These are phyloP conservation scores for Henningerozyma blattae DNA, from an alignment of 805 yeast species.

Conservation along the genomic window DNA sequence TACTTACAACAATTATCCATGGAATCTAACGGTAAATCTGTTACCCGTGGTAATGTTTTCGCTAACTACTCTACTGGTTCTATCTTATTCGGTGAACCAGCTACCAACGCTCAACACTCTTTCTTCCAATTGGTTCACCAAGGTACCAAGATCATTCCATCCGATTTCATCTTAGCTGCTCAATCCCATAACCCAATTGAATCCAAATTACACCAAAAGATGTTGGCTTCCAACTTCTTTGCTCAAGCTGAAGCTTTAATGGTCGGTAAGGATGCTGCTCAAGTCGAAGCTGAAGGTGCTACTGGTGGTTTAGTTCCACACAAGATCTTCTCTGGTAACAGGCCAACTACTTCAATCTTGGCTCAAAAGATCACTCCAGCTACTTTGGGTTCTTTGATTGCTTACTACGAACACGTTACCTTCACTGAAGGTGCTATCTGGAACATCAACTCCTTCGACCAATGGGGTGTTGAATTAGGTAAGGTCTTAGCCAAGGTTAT, in stretches of 20 bases:
- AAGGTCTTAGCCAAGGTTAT: constrained; percentile 94
- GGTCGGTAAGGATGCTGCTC: constrained; percentile 83
- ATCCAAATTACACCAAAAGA: constrained; percentile 84
- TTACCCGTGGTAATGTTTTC: constrained; percentile 82
- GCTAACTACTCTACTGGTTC: constrained; percentile 94
- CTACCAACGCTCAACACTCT: constrained; percentile 97
- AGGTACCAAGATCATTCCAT: constrained; percentile 94
- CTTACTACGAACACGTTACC: constrained; percentile 94
- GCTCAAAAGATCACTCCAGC: constrained; percentile 96
- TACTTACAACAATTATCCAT: constrained; percentile 95
- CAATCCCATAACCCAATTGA: constrained; percentile 96
- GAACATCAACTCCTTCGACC: constrained; percentile 99
- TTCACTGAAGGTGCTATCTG: constrained; percentile 98
- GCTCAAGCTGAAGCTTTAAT: constrained; percentile 97
- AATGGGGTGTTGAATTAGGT: constrained; percentile 99
- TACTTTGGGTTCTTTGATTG: constrained; percentile 88
- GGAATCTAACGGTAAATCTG: constrained; percentile 99
- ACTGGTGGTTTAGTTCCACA: constrained; percentile 82
- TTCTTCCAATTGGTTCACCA: constrained; percentile 99
- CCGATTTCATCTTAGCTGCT: constrained; percentile 95
- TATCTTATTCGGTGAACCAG: constrained; percentile 95
- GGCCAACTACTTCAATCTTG: constrained; percentile 96
- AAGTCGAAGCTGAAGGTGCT: constrained; percentile 83
- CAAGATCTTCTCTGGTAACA: constrained; percentile 94
- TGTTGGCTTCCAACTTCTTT: constrained; percentile 98